Conservation (phyloP, 2,329 filamentous ascomycete species). For the Hypoxylon sp. region DNA sequence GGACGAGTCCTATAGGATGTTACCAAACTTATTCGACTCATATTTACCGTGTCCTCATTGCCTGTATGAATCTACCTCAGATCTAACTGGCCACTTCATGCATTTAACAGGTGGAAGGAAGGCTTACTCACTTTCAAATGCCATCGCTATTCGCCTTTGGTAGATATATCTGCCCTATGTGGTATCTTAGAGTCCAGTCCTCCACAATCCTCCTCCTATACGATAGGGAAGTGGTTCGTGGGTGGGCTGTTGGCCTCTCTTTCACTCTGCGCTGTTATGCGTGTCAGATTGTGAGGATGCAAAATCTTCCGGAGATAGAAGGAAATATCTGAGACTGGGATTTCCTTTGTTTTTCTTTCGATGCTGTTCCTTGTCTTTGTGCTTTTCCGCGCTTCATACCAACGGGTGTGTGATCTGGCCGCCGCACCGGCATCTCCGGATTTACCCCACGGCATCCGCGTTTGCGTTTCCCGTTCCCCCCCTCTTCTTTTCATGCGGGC, state of each 20-base stretch:
- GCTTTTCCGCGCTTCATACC: background rate
- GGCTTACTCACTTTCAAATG: constrained; percentile 28
- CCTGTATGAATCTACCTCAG: background rate
- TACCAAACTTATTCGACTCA: constrained; percentile 1
- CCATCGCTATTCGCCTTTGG: constrained; percentile 16
- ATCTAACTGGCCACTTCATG: background rate
- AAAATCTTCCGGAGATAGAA: constrained; percentile 4
- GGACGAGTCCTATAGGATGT: constrained; percentile 64
- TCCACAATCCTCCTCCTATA: background rate
- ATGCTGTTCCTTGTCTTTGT: background rate
- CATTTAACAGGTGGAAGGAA: background rate
- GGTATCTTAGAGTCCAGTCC: background rate
- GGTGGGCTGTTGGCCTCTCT: background rate
- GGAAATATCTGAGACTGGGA: constrained; percentile 4
- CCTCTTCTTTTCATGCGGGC: background rate
- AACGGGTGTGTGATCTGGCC: constrained; percentile 7
- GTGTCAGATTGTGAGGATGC: background rate
- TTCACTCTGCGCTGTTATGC: constrained; percentile 1
- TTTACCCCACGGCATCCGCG: constrained; percentile 19
- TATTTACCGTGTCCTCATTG: background rate
- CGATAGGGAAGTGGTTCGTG: background rate
- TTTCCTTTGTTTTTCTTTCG: constrained; percentile 4
- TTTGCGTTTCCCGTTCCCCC: constrained; percentile 9
- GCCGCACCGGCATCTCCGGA: constrained; percentile 9
- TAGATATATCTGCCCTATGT: background rate